phyloP scores from a whole-genome alignment of 1,284 basidiomycete genomes.

The Heterobasidion irregulare region DNA sequence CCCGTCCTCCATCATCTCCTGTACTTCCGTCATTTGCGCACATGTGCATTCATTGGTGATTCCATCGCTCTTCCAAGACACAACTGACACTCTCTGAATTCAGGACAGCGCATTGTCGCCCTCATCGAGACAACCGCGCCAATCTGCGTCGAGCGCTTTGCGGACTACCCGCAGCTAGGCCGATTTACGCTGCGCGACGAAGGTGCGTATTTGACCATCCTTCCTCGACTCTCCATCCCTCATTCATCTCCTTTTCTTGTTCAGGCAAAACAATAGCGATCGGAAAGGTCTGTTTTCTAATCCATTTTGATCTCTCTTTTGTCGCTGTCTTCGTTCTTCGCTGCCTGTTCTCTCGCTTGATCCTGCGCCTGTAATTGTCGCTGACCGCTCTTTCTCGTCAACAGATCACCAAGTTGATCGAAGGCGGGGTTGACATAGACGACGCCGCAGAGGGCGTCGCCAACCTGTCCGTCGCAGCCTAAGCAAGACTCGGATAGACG shows the following conservation, averaged over 20 bases:
- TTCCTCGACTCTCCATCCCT: not conserved
- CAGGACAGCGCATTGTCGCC: slow-evolving; percentile 83
- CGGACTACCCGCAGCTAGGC: slow-evolving; percentile 87
- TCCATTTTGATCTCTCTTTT: not conserved
- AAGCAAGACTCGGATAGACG: not conserved
- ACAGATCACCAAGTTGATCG: slow-evolving; percentile 64
- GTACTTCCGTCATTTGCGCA: no score
- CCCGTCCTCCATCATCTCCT: no score
- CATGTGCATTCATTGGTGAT: no score
- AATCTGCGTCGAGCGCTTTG: slow-evolving; percentile 83
- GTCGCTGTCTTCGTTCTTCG: no score
- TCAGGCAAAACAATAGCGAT: slow-evolving; percentile 83
- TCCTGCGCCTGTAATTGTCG: not conserved
- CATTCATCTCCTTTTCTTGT: not conserved
- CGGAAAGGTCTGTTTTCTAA: slow-evolving; percentile 45
- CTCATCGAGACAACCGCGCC: slow-evolving; percentile 74
- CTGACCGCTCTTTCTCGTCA: slow-evolving; percentile 1
- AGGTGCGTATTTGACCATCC: slow-evolving; percentile 35
- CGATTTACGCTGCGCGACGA: slow-evolving; percentile 94
- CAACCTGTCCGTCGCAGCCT: slow-evolving; percentile 4
- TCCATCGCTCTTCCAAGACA: no score
- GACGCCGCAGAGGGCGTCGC: slow-evolving; percentile 49
- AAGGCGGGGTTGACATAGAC: slow-evolving; percentile 33
- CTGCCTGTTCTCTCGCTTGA: no score
- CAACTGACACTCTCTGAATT: no score